Evolutionary conservation across 345 rosid genomes (phyloP).

Genomic region (Conringia planisiliqua): DNA sequence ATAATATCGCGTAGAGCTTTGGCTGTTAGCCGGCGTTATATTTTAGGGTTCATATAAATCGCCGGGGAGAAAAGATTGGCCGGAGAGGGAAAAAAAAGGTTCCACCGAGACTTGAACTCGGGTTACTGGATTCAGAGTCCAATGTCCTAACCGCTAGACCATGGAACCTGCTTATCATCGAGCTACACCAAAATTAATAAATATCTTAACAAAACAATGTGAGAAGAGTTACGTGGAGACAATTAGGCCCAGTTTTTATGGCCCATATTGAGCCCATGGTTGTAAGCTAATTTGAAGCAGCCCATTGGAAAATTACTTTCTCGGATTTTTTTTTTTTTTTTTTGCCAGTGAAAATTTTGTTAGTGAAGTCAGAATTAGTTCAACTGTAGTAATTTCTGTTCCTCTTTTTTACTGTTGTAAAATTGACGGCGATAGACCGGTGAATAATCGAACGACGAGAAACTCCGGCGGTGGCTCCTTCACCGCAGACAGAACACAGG

Average conservation of each 20-base stretch:
- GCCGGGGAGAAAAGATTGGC: not conserved
- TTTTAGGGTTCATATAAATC: constrained; percentile 21
- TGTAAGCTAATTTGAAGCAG: not conserved
- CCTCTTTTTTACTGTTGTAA: not conserved
- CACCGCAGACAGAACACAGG: not conserved
- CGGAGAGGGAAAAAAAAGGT: constrained; percentile 36
- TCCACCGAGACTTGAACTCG: constrained; percentile 98
- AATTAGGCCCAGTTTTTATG: not conserved
- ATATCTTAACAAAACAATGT: not conserved
- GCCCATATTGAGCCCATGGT: not conserved
- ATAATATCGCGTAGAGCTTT: not conserved
- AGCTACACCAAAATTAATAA: too few relatives aligned
- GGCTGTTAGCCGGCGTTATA: not conserved
- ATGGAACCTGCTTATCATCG: constrained; percentile 36
- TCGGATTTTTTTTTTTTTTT: too few relatives aligned
- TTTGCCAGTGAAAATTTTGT: too few relatives aligned
- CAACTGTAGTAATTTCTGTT: not conserved
- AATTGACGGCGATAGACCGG: not conserved
- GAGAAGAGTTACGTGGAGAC: not conserved
- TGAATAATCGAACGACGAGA: not conserved
- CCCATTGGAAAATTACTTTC: not conserved
- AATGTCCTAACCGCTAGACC: constrained; percentile 98
- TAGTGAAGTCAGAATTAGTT: not conserved
- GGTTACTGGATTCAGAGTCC: constrained; percentile 97
- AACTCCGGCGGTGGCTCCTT: not conserved